Percentiles rank a stretch among this genome's conserved stretches.
These are phyloP conservation scores for Gloeopeniophorella convolvens DNA, from an alignment of 768 basidiomycete species.

Conservation along the genomic window DNA sequence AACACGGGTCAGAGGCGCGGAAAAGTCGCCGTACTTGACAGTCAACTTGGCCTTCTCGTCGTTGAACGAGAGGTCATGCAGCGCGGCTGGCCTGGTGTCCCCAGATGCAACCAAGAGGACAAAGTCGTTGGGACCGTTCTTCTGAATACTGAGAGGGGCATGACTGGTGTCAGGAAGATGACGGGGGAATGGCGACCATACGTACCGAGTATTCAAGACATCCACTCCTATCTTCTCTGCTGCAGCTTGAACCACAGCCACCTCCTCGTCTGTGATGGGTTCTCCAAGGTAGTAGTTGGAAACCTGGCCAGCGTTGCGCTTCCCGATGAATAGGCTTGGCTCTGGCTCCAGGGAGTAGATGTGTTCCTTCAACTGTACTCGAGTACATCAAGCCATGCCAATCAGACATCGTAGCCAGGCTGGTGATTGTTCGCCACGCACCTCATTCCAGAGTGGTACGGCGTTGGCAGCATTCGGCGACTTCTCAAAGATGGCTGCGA, in stretches of 20 bases:
- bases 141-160: constrained; percentile 48
- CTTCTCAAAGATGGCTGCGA: constrained; percentile 52
- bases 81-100: constrained; percentile 32
- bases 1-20: constrained; percentile 46
- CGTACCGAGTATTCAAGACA: constrained; percentile 74
- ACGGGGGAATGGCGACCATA: not conserved
- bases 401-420: not conserved
- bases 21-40: constrained; percentile 73
- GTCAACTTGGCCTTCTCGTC: constrained; percentile 44
- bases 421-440: constrained; percentile 25
- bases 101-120: constrained; percentile 73
- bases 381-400: not conserved
- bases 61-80: constrained; percentile 42
- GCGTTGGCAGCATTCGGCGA: constrained; percentile 57
- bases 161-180: not conserved
- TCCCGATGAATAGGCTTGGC: constrained; percentile 67
- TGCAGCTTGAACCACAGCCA: constrained; percentile 64
- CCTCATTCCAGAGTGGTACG: constrained; percentile 55
- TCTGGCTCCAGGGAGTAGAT: constrained; percentile 68
- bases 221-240: constrained; percentile 74
- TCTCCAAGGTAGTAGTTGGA: constrained; percentile 85
- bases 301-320: constrained; percentile 67
- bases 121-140: constrained; percentile 55
- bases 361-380: constrained; percentile 56
- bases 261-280: constrained; percentile 67